These are phyloP conservation scores for Penicillium lividum DNA, from an alignment of 495 filamentous ascomycete genomes.

Conservation along the genomic window DNA sequence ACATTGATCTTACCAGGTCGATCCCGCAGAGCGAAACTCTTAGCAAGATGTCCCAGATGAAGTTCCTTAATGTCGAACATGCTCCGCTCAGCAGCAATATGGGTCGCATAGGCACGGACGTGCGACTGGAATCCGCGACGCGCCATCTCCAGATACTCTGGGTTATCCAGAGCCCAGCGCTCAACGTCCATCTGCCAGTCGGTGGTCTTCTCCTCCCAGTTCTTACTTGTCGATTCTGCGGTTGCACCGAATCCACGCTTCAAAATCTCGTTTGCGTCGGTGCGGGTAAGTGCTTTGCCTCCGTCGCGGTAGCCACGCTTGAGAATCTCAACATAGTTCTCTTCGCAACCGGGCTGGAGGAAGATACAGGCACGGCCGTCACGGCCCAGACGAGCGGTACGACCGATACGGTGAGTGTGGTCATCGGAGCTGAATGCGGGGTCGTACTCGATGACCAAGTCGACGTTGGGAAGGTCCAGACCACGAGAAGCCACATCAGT, in stretches of 20 bases:
- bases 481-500: conserved; percentile 95
- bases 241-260: conserved; percentile 60
- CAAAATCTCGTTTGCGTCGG: conserved; percentile 60
- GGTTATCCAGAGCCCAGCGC: conserved; percentile 65
- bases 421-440: conserved; percentile 88
- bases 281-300: conserved; percentile 51
- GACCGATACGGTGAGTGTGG: conserved; percentile 90
- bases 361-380: conserved; percentile 87
- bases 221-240: conserved; percentile 36
- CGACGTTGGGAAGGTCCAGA: conserved; percentile 90
- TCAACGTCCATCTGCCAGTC: conserved; percentile 77
- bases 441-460: conserved; percentile 92
- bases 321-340: conserved; percentile 80
- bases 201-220: conserved; percentile 71
- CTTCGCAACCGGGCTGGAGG: conserved; percentile 85
- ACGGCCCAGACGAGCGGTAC: conserved; percentile 89
- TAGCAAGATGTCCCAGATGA: conserved; percentile 91
- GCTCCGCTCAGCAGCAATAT: conserved; percentile 75
- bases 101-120: conserved; percentile 91
- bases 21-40: conserved; percentile 87
- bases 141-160: conserved; percentile 66
- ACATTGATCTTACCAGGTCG: conserved; percentile 83
- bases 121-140: conserved; percentile 86
- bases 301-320: conserved; percentile 59
- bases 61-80: conserved; percentile 88